Evolutionary conservation across 2,329 filamentous ascomycete species (phyloP), one percentile per base, ranked within the genome.

Genomic region (Decorospora gaudefroyi): DNA sequence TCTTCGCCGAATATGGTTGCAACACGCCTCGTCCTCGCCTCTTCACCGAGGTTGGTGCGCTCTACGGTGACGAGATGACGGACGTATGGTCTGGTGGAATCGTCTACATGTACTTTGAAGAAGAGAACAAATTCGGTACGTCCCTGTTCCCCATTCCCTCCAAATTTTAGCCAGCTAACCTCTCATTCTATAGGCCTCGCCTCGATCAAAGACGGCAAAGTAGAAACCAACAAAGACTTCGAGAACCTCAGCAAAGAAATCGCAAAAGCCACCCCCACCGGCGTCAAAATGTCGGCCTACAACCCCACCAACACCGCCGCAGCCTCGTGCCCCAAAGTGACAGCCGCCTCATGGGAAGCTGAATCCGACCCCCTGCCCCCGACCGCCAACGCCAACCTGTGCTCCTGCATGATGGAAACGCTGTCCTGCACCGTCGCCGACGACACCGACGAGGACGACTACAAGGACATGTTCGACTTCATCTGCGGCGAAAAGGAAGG

Each of bases 1-100:
- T 99, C 85, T 96, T 99, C 71, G 93, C 93, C 56, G 93, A 99
- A 76, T 99, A 99, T 68, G 93, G 93, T 61, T 99, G 93, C 85
- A 97, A 95, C 76, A 78, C 77, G 30, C 78, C 74, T 68, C 78
- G 79, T 29, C 83, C 81, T 49, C 89, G 93, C 74, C 78, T 81
- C 49, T 99, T 95, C 76, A 82, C 87, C 49, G 95, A 99, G 71
- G 91, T 95, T 29, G 78, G 75, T 30, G 86, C 87, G 40, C 83
- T 99, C 7, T 99, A 88, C 74, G 84, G 85, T 39, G 68, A 78
- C 47, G 69, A 90, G 49, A 99, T 99, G 93, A 87, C 84, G 18
- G 72, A 74, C 7, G 89, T 96, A 65, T 93, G 93, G 83, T 95
- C 88, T 43, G 93, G 93, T 61, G 93, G 92, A 74, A 96, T 99